phyloP scores from a whole-genome alignment of 1,139 yeast species.

The Debaryomyces sp. region DNA sequence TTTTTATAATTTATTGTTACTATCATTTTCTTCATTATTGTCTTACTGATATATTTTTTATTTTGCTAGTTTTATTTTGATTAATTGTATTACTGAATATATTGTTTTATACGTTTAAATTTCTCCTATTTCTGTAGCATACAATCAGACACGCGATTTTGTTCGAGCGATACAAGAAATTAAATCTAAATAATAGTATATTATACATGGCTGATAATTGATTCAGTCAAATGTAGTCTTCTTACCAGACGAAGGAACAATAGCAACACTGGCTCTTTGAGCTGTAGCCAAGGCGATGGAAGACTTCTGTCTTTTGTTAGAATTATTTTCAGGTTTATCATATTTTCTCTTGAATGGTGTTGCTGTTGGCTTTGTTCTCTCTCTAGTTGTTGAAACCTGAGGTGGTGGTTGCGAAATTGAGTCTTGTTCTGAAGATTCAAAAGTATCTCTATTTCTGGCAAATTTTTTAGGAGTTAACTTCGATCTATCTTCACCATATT shows the following conservation, averaged over 20 bases:
- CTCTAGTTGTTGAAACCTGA: slow-evolving; percentile 14
- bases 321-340: slow-evolving; percentile 17
- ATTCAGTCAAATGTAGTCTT: slow-evolving; percentile 64
- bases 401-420: neutral
- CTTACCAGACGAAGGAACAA: slow-evolving; percentile 89
- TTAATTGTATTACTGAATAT: slow-evolving; percentile 6
- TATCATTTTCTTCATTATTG: neutral
- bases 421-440: slow-evolving; percentile 8
- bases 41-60: neutral
- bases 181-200: neutral
- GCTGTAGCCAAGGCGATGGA: slow-evolving; percentile 89
- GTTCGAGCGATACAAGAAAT: neutral
- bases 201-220: neutral
- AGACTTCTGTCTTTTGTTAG: slow-evolving; percentile 62
- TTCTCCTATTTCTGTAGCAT: neutral
- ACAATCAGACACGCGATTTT: neutral
- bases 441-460: slow-evolving; percentile 22
- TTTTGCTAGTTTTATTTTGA: slow-evolving; percentile 1
- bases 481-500: slow-evolving; percentile 93
- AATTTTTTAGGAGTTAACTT: slow-evolving; percentile 60
- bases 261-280: slow-evolving; percentile 87
- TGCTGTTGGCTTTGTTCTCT: slow-evolving; percentile 7
- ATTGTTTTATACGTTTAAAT: neutral
- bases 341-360: slow-evolving; percentile 18
- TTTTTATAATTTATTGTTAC: neutral